Conservation (phyloP, 2,329 filamentous ascomycete species). For the Pseudocercospora ulei region DNA sequence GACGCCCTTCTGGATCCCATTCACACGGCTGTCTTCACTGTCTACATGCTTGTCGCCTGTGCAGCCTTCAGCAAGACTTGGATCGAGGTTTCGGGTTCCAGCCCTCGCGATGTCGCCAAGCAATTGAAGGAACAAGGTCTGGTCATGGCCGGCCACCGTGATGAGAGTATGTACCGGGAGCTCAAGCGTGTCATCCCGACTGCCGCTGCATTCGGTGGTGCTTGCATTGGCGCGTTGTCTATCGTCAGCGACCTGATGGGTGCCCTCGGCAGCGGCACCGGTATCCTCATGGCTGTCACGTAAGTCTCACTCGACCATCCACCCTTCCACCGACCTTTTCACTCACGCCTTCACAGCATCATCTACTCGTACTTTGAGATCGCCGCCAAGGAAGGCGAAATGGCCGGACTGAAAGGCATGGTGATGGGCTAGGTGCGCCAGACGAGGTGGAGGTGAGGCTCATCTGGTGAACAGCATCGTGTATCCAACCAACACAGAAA, state of each 20-base stretch:
- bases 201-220: constrained; percentile 94
- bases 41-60: constrained; percentile 96
- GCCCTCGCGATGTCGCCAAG: constrained; percentile 96
- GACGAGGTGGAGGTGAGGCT: constrained; percentile 22
- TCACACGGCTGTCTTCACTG: constrained; percentile 89
- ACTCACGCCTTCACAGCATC: constrained; percentile 54
- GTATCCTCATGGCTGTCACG: constrained; percentile 97
- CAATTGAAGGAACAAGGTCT: constrained; percentile 99
- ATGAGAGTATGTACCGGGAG: constrained; percentile 99
- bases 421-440: constrained; percentile 42
- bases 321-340: background rate
- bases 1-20: constrained; percentile 94
- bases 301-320: constrained; percentile 48
- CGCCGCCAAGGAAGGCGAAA: constrained; percentile 94
- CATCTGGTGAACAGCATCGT: constrained; percentile 20
- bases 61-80: constrained; percentile 99
- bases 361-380: constrained; percentile 99
- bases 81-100: constrained; percentile 98
- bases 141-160: constrained; percentile 98
- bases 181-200: constrained; percentile 98
- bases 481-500: constrained; percentile 14
- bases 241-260: constrained; percentile 92
- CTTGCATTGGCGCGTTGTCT: constrained; percentile 94
- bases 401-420: constrained; percentile 64
- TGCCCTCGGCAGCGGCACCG: constrained; percentile 89